These are phyloP conservation scores for Colletotrichum sp. DNA, from an alignment of 2,329 filamentous ascomycete genomes.

Conservation along the genomic window DNA sequence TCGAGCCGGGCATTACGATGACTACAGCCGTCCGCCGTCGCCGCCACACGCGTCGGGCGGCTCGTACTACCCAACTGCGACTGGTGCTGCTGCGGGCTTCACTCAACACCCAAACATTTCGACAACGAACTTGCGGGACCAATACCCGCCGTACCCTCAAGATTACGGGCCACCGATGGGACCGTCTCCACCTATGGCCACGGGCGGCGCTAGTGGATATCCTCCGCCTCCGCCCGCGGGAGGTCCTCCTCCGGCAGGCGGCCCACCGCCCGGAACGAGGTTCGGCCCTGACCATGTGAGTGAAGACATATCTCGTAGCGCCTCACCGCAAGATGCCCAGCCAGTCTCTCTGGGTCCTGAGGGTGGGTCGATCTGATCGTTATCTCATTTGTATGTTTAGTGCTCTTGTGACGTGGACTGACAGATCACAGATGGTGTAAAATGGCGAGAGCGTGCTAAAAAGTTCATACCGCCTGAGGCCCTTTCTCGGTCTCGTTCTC, in stretches of 20 bases:
- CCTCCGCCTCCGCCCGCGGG: conserved; percentile 33
- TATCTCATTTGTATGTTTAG: conserved; percentile 6
- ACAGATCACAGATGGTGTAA: conserved; percentile 34
- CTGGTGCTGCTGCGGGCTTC: conserved; percentile 31
- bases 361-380: conserved; percentile 26
- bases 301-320: conserved; percentile 32
- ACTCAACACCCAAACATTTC: conserved; percentile 41
- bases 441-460: conserved; percentile 12
- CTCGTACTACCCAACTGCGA: conserved; percentile 47
- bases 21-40: conserved; percentile 44
- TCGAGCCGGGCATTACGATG: conserved; percentile 38
- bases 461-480: conserved; percentile 5
- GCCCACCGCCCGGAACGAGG: conserved; percentile 25
- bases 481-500: neutral
- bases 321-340: conserved; percentile 20
- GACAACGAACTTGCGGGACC: conserved; percentile 36
- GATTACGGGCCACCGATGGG: conserved; percentile 44
- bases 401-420: neutral
- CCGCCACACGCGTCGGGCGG: conserved; percentile 58
- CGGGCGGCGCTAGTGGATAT: conserved; percentile 25
- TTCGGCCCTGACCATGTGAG: conserved; percentile 49
- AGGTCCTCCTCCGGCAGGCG: conserved; percentile 21
- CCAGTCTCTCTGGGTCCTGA: conserved; percentile 20
- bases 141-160: conserved; percentile 44
- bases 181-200: conserved; percentile 27